These are phyloP conservation scores for Priceomyces melissophilus DNA, from an alignment of 805 yeast species.

Conservation along the genomic window DNA sequence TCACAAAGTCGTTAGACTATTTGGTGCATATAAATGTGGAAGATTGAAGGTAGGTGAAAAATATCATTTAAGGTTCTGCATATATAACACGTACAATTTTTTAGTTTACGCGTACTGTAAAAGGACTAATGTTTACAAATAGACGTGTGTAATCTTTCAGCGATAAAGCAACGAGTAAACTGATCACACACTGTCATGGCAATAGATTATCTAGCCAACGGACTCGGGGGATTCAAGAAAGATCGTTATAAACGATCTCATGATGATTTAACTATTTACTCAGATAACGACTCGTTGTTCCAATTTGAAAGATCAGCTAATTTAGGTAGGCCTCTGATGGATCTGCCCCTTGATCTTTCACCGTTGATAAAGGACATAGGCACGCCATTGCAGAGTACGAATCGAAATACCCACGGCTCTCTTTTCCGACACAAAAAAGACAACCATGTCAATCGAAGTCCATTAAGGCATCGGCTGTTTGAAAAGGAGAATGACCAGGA, in stretches of 20 bases:
- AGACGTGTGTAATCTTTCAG: background rate
- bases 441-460: constrained; percentile 9
- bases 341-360: background rate
- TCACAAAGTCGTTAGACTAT: constrained; percentile 55
- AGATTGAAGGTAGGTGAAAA: constrained; percentile 11
- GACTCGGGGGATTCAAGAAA: background rate
- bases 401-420: constrained; percentile 16
- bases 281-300: constrained; percentile 15
- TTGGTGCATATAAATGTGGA: constrained; percentile 57
- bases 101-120: constrained; percentile 5
- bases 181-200: background rate
- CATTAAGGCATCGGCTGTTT: constrained; percentile 8
- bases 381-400: constrained; percentile 15
- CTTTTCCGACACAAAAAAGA: constrained; percentile 9
- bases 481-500: background rate
- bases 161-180: background rate
- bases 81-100: background rate
- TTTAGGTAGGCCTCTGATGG: constrained; percentile 2
- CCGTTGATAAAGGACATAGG: constrained; percentile 5
- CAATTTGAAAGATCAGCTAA: constrained; percentile 4
- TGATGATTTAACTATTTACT: constrained; percentile 17
- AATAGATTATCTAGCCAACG: constrained; percentile 13
- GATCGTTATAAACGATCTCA: constrained; percentile 3
- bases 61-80: background rate
- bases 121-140: constrained; percentile 10